Percentiles rank a stretch among this genome's conserved stretches.
Evolutionary conservation across 805 yeast genomes (phyloP).

Genomic region (Jamesozyma gamospora): DNA sequence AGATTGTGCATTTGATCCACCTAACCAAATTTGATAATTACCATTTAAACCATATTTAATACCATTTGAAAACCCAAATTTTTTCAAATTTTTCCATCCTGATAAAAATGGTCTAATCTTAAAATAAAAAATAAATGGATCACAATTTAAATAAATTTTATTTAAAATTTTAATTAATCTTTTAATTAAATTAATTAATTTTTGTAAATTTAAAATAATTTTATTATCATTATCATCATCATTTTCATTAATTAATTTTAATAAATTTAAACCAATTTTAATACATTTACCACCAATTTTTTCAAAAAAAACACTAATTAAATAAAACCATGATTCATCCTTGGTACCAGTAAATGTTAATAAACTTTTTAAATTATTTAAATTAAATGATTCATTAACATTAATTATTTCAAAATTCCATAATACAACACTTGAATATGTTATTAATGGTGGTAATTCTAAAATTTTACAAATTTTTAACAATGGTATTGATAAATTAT

Average conservation of each 20-base stretch:
- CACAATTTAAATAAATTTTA: constrained; percentile 88
- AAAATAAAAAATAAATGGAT: constrained; percentile 83
- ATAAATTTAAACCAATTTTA: constrained; percentile 56
- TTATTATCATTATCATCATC: constrained; percentile 33
- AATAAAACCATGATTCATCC: constrained; percentile 90
- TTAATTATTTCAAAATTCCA: constrained; percentile 75
- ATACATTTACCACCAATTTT: constrained; percentile 67
- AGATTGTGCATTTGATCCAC: constrained; percentile 92
- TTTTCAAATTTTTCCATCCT: constrained; percentile 90
- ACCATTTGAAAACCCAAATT: constrained; percentile 73
- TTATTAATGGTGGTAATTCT: constrained; percentile 76
- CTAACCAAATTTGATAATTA: constrained; percentile 51
- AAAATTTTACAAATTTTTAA: constrained; percentile 45
- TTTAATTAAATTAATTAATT: constrained; percentile 67
- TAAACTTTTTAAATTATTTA: constrained; percentile 66
- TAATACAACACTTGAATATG: constrained; percentile 77
- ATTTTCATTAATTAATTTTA: constrained; percentile 42
- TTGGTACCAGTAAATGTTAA: constrained; percentile 82
- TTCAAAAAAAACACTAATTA: constrained; percentile 82
- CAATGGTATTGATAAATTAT: constrained; percentile 61
- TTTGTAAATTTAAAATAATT: constrained; percentile 39
- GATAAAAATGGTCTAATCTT: constrained; percentile 83
- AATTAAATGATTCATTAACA: constrained; percentile 34
- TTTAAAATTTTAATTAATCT: constrained; percentile 59
- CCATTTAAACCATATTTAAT: constrained; percentile 63